Conservation (phyloP, 2,329 filamentous ascomycete species). For the Westerdykella ornata region DNA sequence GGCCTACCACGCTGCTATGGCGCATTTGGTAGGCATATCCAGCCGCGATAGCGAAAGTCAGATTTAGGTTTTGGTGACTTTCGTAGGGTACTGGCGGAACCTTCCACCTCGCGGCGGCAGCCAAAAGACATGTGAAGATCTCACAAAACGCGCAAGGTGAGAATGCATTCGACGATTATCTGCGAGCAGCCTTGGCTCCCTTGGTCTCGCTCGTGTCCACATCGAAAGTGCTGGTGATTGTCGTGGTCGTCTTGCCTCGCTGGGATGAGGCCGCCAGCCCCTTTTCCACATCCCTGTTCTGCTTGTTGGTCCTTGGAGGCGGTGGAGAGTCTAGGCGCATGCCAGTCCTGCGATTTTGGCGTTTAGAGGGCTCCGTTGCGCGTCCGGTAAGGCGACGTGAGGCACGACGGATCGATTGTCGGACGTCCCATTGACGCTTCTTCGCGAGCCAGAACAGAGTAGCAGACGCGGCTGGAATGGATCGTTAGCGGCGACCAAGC, state of each 20-base stretch:
- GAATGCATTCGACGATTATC: slow-evolving; percentile 1
- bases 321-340: slow-evolving; percentile 34
- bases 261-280: slow-evolving; percentile 13
- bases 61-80: not conserved
- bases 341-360: slow-evolving; percentile 30
- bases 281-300: slow-evolving; percentile 30
- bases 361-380: slow-evolving; percentile 20
- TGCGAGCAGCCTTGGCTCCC: slow-evolving; percentile 4
- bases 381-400: slow-evolving; percentile 43
- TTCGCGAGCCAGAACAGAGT: slow-evolving; percentile 73
- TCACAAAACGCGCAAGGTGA: not conserved
- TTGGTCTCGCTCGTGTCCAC: slow-evolving; percentile 20
- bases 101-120: not conserved
- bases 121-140: not conserved
- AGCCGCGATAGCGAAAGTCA: not conserved
- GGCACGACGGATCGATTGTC: slow-evolving; percentile 63
- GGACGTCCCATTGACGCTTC: slow-evolving; percentile 76
- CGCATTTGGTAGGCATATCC: not conserved
- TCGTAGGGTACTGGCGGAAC: not conserved
- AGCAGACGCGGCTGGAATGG: slow-evolving; percentile 52
- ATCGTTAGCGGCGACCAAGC: slow-evolving; percentile 9
- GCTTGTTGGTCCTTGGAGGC: slow-evolving; percentile 16
- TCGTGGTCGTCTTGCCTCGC: slow-evolving; percentile 26
- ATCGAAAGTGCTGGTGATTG: slow-evolving; percentile 31
- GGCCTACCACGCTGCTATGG: not conserved